Evolutionary conservation across 305 asterid genomes (phyloP).

Genomic region (Striga hermonthica): DNA sequence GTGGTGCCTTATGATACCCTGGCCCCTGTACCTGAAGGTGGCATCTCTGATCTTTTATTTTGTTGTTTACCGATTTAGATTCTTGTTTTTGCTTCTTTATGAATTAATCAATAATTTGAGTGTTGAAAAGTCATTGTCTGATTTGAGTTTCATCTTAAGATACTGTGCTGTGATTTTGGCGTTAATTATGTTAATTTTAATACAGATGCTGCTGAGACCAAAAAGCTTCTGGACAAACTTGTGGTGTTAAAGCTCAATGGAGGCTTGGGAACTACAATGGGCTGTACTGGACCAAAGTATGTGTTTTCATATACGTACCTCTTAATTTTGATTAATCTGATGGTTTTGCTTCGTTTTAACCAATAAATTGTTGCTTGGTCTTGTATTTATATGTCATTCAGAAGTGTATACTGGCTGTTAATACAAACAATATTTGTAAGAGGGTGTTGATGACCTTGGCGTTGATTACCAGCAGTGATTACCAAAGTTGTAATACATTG

Average conservation of each 20-base stretch:
- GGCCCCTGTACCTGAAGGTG: constrained; percentile 78
- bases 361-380: constrained; percentile 10
- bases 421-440: constrained; percentile 2
- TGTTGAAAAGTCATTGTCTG: background rate
- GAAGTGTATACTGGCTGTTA: constrained; percentile 10
- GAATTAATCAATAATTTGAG: constrained; percentile 10
- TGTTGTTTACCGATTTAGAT: background rate
- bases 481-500: background rate
- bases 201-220: constrained; percentile 64
- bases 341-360: constrained; percentile 19
- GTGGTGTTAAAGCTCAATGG: constrained; percentile 95
- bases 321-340: constrained; percentile 22
- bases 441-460: constrained; percentile 15
- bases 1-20: constrained; percentile 90
- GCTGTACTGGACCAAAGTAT: constrained; percentile 98
- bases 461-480: background rate
- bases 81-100: constrained; percentile 3
- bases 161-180: background rate
- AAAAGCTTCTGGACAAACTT: constrained; percentile 78
- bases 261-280: constrained; percentile 99
- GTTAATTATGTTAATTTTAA: constrained; percentile 26
- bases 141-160: constrained; percentile 4
- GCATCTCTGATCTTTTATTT: constrained; percentile 17
- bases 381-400: constrained; percentile 23
- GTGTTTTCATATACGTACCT: constrained; percentile 24